A percentile compares a stretch with the other conserved stretches of the same genome.
Conservation (phyloP, 2,329 filamentous ascomycete genomes). For the Lecanicillium sp. region DNA sequence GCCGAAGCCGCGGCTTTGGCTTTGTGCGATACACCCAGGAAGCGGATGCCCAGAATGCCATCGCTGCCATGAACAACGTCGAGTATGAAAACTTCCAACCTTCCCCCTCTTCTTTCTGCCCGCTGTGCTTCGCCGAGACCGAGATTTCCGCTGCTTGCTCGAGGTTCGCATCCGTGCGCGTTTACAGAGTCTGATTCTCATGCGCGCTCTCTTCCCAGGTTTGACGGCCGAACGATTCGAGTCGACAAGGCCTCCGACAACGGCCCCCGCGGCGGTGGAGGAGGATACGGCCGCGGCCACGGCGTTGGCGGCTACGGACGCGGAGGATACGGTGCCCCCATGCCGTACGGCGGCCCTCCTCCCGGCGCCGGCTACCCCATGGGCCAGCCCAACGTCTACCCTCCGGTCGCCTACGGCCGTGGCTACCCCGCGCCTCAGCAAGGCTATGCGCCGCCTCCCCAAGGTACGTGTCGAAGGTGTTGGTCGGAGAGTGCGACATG, state of each 20-base stretch:
- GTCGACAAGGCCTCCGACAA: constrained; percentile 93
- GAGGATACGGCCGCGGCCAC: constrained; percentile 39
- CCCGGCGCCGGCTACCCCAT: constrained; percentile 33
- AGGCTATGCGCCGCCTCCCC: constrained; percentile 32
- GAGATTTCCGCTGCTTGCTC: constrained; percentile 13
- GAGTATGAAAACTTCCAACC: no score
- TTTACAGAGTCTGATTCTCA: constrained; percentile 14
- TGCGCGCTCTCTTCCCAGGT: constrained; percentile 47
- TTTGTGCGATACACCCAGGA: constrained; percentile 86
- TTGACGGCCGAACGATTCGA: constrained; percentile 89
- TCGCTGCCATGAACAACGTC: constrained; percentile 75
- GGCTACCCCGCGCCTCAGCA: constrained; percentile 32
- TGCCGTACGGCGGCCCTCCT: constrained; percentile 30
- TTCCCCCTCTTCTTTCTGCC: constrained; percentile 14
- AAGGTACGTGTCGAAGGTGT: constrained; percentile 30
- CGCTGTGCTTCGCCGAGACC: constrained; percentile 8
- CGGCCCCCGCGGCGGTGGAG: constrained; percentile 54
- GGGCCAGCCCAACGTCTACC: constrained; percentile 32
- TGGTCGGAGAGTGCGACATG: neutral
- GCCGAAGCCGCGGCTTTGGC: constrained; percentile 93
- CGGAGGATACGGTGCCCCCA: constrained; percentile 39
- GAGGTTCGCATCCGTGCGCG: constrained; percentile 13
- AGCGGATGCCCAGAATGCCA: constrained; percentile 69
- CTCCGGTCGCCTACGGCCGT: constrained; percentile 31
- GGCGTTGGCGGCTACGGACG: constrained; percentile 33